A percentile compares a stretch with the other conserved stretches of the same genome.
These are phyloP conservation scores for Carex myosuroides DNA, from an alignment of 176 grass and related monocot species.

Conservation along the genomic window DNA sequence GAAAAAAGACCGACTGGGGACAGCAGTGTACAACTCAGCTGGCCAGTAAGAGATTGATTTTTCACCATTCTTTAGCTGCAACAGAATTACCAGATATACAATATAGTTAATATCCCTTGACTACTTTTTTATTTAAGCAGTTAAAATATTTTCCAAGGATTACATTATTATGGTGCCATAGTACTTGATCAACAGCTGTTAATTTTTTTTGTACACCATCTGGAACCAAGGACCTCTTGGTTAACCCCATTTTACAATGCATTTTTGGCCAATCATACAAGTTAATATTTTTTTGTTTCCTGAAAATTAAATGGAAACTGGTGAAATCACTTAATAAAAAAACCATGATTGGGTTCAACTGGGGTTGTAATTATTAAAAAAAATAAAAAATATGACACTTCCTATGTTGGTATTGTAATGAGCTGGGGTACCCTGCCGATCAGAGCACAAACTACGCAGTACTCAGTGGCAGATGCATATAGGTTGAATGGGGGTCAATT, in stretches of 20 bases:
- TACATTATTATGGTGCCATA: background rate
- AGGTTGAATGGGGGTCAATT: no score
- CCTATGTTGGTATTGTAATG: background rate
- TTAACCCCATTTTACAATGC: background rate
- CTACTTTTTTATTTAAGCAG: background rate
- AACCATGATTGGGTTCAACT: background rate
- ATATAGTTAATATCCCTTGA: background rate
- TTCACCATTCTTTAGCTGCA: conserved; percentile 82
- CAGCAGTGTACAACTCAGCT: conserved; percentile 84
- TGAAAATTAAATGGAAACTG: background rate
- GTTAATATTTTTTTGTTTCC: background rate
- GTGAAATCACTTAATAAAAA: background rate
- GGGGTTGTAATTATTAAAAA: background rate
- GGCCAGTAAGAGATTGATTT: conserved; percentile 93
- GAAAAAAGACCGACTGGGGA: conserved; percentile 91
- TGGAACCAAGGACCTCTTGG: background rate
- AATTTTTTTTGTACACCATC: background rate
- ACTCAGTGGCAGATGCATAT: no score
- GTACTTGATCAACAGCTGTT: background rate
- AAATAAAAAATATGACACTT: background rate
- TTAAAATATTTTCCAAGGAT: background rate
- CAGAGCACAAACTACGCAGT: background rate
- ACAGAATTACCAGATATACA: conserved; percentile 24
- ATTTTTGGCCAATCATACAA: background rate
- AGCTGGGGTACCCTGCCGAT: background rate